Evolutionary conservation across 2,329 filamentous ascomycete genomes (phyloP).

Genomic region (Alternaria burnsii): DNA sequence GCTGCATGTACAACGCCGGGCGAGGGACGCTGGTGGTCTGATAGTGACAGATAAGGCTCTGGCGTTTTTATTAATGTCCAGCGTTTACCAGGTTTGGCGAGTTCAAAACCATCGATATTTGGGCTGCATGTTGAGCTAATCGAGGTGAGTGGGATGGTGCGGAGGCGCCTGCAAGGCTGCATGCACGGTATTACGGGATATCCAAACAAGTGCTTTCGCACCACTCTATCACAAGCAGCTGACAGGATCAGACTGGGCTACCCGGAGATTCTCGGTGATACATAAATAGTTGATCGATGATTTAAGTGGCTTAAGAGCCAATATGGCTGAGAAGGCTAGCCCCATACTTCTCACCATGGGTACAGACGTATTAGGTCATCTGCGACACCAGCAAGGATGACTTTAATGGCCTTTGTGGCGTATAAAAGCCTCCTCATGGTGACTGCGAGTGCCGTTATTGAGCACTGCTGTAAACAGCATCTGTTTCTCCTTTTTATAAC

Average conservation of each 20-base stretch:
- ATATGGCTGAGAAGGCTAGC: background rate
- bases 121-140: background rate
- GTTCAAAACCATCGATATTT: background rate
- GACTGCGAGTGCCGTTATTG: background rate
- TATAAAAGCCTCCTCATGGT: background rate
- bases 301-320: background rate
- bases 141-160: background rate
- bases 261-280: background rate
- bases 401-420: background rate
- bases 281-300: background rate
- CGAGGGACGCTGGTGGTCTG: background rate
- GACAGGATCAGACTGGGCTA: background rate
- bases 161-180: background rate
- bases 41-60: background rate
- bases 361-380: background rate
- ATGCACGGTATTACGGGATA: background rate
- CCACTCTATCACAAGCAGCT: background rate
- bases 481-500: background rate
- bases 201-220: background rate
- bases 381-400: background rate
- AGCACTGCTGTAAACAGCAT: background rate
- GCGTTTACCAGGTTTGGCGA: background rate
- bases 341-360: background rate
- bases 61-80: background rate
- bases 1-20: background rate